phyloP scores from a whole-genome alignment of 805 yeast species.

The Diddensiella santjacobensis region DNA sequence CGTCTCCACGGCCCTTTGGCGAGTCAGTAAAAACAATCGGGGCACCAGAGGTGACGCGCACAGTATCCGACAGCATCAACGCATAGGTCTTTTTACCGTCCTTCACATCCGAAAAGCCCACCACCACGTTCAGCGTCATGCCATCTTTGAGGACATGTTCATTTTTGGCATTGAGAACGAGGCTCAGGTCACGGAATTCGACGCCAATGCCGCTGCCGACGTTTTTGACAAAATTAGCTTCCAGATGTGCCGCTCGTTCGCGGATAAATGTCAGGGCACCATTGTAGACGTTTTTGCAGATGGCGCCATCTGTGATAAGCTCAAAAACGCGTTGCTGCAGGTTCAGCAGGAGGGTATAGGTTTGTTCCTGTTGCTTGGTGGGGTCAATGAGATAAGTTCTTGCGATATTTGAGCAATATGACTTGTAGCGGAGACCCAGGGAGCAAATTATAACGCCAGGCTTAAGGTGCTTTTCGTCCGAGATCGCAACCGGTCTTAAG shows the following conservation, averaged over 20 bases:
- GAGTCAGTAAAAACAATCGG: conserved; percentile 69
- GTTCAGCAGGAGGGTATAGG: conserved; percentile 70
- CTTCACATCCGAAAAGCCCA: conserved; percentile 69
- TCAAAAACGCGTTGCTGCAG: conserved; percentile 65
- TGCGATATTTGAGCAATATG: conserved; percentile 83
- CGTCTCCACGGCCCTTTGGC: conserved; percentile 65
- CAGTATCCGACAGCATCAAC: conserved; percentile 74
- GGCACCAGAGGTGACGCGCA: conserved; percentile 59
- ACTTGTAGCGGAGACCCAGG: conserved; percentile 80
- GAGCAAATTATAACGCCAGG: conserved; percentile 79
- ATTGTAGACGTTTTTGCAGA: conserved; percentile 63
- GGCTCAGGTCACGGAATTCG: conserved; percentile 78
- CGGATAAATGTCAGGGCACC: conserved; percentile 59
- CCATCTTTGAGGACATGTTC: conserved; percentile 66
- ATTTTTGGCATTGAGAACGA: conserved; percentile 68
- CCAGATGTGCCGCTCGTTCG: conserved; percentile 62
- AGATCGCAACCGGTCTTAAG: conserved; percentile 75
- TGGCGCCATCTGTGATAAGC: conserved; percentile 61
- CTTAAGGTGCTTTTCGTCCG: conserved; percentile 60
- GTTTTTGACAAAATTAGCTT: conserved; percentile 63
- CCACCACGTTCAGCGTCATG: conserved; percentile 66
- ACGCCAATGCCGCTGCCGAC: conserved; percentile 87
- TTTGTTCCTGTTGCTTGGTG: conserved; percentile 66
- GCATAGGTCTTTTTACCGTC: conserved; percentile 59
- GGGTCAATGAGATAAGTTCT: conserved; percentile 91